Percentiles rank a stretch among this genome's conserved stretches.
phyloP scores from a whole-genome alignment of 306 rosid genomes.

The Medicago truncatula region DNA sequence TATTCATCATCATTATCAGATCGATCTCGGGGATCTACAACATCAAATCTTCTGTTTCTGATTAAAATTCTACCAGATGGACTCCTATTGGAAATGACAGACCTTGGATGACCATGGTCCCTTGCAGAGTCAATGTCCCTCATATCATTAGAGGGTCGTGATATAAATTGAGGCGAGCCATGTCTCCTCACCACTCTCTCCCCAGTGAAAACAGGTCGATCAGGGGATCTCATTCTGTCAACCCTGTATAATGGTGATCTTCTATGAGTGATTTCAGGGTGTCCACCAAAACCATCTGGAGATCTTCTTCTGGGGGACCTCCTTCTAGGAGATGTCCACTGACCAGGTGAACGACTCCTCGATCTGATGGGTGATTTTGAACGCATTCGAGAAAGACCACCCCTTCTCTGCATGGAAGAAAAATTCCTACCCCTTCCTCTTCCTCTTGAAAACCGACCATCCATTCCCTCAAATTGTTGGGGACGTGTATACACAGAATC shows the following conservation, averaged over 20 bases:
- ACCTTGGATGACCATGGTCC: slow-evolving; percentile 73
- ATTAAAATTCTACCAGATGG: slow-evolving; percentile 62
- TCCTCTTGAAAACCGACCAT: slow-evolving; percentile 67
- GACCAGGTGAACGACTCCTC: slow-evolving; percentile 80
- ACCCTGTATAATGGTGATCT: slow-evolving; percentile 70
- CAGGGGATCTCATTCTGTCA: slow-evolving; percentile 87
- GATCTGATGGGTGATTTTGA: slow-evolving; percentile 83
- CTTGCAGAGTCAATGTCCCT: slow-evolving; percentile 80
- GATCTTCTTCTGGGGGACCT: slow-evolving; percentile 86
- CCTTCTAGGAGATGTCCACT: slow-evolving; percentile 79
- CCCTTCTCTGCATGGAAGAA: slow-evolving; percentile 70
- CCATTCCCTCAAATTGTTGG: slow-evolving; percentile 64
- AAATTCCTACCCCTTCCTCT: slow-evolving; percentile 75
- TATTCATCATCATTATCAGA: slow-evolving; percentile 60
- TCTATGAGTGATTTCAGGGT: slow-evolving; percentile 62
- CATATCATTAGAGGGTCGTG: slow-evolving; percentile 64
- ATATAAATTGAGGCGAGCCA: slow-evolving; percentile 61
- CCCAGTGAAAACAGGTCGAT: slow-evolving; percentile 64
- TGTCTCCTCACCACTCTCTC: slow-evolving; percentile 73
- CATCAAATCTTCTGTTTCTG: slow-evolving; percentile 76
- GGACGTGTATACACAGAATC: slow-evolving; percentile 64
- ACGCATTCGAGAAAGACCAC: slow-evolving; percentile 58
- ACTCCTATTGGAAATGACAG: slow-evolving; percentile 62
- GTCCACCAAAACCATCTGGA: slow-evolving; percentile 76
- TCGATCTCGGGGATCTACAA: slow-evolving; percentile 70